Base-by-base conservation (phyloP, 2,329 filamentous ascomycete species). In the Emergomyces pasteurianus region DNA sequence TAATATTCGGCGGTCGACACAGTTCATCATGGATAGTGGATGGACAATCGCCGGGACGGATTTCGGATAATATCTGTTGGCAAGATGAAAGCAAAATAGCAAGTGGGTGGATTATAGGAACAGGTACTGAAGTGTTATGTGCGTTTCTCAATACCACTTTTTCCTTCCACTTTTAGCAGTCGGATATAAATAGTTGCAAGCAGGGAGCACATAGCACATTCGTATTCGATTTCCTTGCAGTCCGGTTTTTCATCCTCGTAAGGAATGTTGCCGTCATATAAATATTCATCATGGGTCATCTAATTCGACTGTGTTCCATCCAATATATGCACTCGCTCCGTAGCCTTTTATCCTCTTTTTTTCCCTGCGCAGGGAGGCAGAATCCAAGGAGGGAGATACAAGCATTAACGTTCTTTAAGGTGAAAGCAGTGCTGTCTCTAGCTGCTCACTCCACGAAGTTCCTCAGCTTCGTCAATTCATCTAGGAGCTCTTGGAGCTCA, bases 391-490 rank as follows among this genome's bases (percentile, higher is more conserved):
- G n/a, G 3, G 43, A 23, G 43, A 47, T 10, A 12, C 23, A 47
- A 23, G 43, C 43, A 47, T 47, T 23, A n/a, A 50, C 14, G 47
- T 31, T 50, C 31, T 50, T 31, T 28, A 28, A 23, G 8, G 14
- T 50, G 31, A n/a, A 50, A 12, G 47, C 47, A 50, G 47, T 18
- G 14, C 47, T n/a, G 31, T 21, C 12, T 31, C 12, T 50, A n/a
- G 14, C 47, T 43, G 12, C 23, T 65, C 61, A 77, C 67, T 77
- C 74, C 1, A 74, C 75, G 62, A 77, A 77, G 64, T 77, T 76
- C 67, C 82, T 78, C 71, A 95, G 79, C 80, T 95, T 95, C 67
- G 86, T 88, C 76, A 97, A 87, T 78, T 99, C 91, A 70, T 96
- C 87, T 61, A 99, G 81, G 61, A 97, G 79, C 64, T 91, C 87